Percentiles rank a stretch among this genome's conserved stretches.
These are phyloP conservation scores for Gaultheria prostrata DNA, from an alignment of 148 eudicot species.

Conservation along the genomic window DNA sequence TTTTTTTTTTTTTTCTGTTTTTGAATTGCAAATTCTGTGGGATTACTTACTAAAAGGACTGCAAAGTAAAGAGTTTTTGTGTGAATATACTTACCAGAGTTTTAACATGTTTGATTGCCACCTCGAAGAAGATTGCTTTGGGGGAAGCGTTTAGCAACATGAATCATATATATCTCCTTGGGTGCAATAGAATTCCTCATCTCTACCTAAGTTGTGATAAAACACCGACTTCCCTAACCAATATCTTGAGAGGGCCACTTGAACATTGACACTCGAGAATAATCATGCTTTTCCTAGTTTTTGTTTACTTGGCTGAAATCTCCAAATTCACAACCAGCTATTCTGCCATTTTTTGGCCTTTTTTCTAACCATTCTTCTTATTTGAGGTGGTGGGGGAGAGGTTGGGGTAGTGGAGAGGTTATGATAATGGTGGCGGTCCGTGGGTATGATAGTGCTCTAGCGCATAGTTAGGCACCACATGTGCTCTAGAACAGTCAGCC, in stretches of 20 bases:
- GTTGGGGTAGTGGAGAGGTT: neutral
- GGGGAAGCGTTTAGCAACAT: neutral
- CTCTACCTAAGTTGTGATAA: neutral
- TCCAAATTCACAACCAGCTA: neutral
- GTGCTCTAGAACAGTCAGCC: neutral
- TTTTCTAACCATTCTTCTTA: neutral
- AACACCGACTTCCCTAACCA: neutral
- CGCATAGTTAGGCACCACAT: neutral
- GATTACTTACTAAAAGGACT: neutral
- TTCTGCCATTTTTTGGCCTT: neutral
- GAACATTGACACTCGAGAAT: neutral
- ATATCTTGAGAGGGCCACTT: constrained; percentile 10
- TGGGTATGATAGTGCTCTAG: constrained; percentile 1
- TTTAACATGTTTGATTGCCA: neutral
- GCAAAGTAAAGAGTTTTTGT: neutral
- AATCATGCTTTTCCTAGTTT: neutral
- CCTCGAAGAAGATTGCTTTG: constrained; percentile 10
- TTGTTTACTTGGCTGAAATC: neutral
- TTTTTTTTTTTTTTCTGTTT: constrained; percentile 8
- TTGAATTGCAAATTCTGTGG: neutral
- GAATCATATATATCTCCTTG: neutral
- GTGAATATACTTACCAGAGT: neutral
- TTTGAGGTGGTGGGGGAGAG: neutral
- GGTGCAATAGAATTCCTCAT: neutral
- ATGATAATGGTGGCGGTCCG: neutral